Base-by-base conservation (phyloP, 1,284 basidiomycete genomes). In the Coriolopsis trogii region DNA sequence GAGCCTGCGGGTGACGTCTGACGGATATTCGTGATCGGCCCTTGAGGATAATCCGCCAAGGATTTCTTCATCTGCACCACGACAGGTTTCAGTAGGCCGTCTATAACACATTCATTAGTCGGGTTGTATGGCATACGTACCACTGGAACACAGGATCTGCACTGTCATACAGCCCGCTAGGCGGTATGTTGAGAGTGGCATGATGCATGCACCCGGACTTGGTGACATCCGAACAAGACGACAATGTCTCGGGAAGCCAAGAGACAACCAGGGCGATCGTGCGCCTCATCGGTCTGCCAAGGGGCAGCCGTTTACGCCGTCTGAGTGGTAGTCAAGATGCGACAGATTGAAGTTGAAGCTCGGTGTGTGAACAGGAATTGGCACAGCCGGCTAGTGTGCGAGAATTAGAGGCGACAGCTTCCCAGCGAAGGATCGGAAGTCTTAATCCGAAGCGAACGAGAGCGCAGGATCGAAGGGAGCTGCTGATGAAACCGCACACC, bases 301-400 rank as follows among this genome's bases (percentile, higher is more conserved):
- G n/a, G n/a, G n/a, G n/a, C n/a, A n/a, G n/a, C n/a, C n/a, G n/a
- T n/a, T n/a, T n/a, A n/a, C n/a, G n/a, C n/a, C n/a, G n/a, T n/a
- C n/a, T n/a, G n/a, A n/a, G n/a, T n/a, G n/a, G n/a, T n/a, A n/a
- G n/a, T n/a, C n/a, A n/a, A n/a, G n/a, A n/a, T n/a, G n/a, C n/a
- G n/a, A n/a, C n/a, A n/a, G n/a, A n/a, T n/a, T n/a, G n/a, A n/a
- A n/a, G n/a, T n/a, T n/a, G n/a, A n/a, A n/a, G n/a, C n/a, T n/a
- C n/a, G n/a, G n/a, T n/a, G n/a, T n/a, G n/a, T n/a, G n/a, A n/a
- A n/a, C n/a, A n/a, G n/a, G n/a, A n/a, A n/a, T n/a, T n/a, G 53
- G 49, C 45, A 40, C 43, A 7, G 26, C 45, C 53, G 53, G 53
- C 45, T 51, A 51, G 41, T 44, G 53, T 51, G 53, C 38, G 53